Evolutionary conservation across 345 rosid genomes (phyloP), one percentile per base, ranked within the genome.

Genomic region (Nasturtium officinale): DNA sequence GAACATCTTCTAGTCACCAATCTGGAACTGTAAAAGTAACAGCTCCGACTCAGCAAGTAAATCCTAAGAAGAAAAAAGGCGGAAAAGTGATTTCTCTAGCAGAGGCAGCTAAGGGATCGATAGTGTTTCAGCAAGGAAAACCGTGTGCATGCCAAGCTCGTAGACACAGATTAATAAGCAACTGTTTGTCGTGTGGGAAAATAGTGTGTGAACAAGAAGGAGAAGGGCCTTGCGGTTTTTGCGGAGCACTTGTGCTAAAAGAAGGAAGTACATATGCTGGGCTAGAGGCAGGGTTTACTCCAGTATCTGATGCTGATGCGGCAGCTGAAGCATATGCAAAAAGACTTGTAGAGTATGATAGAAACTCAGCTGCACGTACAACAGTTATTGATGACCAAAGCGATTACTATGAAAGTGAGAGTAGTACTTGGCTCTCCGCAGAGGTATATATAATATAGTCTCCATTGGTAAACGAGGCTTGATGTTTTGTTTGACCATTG

Each of bases 171-270:
- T 69, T 91, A 80, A 83, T 95, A 52, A 86, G 96, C 90, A 95
- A 95, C 83, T 95, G 99, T 72, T 83, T 95, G 74, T 91, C 97
- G 5, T 95, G 99, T 79, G 99, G 99, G 58, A 95, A 91, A 83
- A 88, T 95, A 48, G 96, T 91, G 50, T 95, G 97, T 33, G 97
- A 95, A 76, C 99, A 95, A 83, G 96, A 91, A 78, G 98, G 99
- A 53, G 94, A 95, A 81, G 98, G 99, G 60, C 97, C 93, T 45
- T 94, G 97, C 77, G 81, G 73, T 62, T 91, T 88, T 61, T 95
- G 96, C 2, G 92, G 98, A 67, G 89, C 96, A 21, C 96, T 92
- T 63, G 98, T 90, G 64, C 76, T 92, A 18, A 92, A 78, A 83
- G 97, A 92, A 78, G 90, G 92, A 5, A 92, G 96, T 71, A 80